Evolutionary conservation across 106 monocot species (phyloP), one percentile per base, ranked within the genome.

Genomic region (Acorus calamus): DNA sequence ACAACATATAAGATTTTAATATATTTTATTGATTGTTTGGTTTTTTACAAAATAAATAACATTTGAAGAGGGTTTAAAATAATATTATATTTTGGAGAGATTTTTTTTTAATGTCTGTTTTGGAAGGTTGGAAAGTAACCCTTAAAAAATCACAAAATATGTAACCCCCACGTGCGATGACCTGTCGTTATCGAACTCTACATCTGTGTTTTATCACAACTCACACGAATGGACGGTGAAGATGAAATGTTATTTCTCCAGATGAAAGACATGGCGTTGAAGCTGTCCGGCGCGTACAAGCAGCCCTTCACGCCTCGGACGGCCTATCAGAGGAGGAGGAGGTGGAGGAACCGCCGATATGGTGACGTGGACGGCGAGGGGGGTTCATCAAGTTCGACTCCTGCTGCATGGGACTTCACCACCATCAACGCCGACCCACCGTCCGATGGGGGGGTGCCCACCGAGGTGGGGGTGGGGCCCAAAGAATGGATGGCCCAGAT

Each of bases 401-500:
- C 28, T 28, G 28, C 89, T 2, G 86, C 86, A 4, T 89, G 93
- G 93, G 86, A 86, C 72, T 85, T 85, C 75, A 62, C 78, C 3
- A 75, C 55, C 11, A 46, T 56, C 11, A 11, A 49, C 52, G 49
- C 52, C 44, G 47, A 2, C 42, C 14, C 48, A 43, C 59, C 74
- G 0, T 47, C 72, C 43, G 46, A 14, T 5, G 76, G 70, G 4
- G 49, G 66, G 11, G 53, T 28, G 3, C 58, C 51, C 2, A 62
- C 52, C 4, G 42, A 65, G 11, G 56, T 63, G 46, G 82, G 64
- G 62, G 77, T 77, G 14, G 71, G 76, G 62, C 75, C 79, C 2
- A 84, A 80, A 76, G 94, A 94, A 69, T 94, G 94, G 94, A 79
- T 81, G 11, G 94, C 94, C 4, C 94, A 89, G 72, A 86, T 94